phyloP scores from a whole-genome alignment of 495 filamentous ascomycete species.

The Penicillium atrosanguineum region DNA sequence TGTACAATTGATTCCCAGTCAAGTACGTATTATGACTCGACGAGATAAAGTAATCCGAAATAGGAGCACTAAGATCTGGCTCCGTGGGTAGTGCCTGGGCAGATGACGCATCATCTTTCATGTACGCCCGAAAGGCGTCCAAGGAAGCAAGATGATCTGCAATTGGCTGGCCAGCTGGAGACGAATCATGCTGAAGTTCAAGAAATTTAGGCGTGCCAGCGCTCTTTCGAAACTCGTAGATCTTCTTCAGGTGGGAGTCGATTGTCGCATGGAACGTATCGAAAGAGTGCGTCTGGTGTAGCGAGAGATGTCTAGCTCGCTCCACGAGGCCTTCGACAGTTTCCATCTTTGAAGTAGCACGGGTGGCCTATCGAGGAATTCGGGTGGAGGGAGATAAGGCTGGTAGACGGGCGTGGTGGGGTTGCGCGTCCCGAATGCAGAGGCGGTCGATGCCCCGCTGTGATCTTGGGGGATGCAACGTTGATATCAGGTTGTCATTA shows the following conservation, averaged over 20 bases:
- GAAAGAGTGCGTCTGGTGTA: slow-evolving; percentile 12
- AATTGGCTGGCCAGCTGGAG: neutral
- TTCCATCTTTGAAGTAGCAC: slow-evolving; percentile 7
- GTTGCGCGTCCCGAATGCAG: neutral
- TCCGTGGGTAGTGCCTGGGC: slow-evolving; percentile 33
- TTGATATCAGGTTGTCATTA: neutral
- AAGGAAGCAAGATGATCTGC: slow-evolving; percentile 35
- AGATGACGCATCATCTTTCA: slow-evolving; percentile 54
- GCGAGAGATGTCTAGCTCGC: slow-evolving; percentile 16
- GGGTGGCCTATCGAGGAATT: neutral
- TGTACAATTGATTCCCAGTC: slow-evolving; percentile 87
- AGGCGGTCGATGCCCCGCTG: neutral
- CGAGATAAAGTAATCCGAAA: slow-evolving; percentile 87
- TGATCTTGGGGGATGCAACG: neutral
- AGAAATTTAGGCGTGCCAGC: slow-evolving; percentile 19
- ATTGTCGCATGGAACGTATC: slow-evolving; percentile 30
- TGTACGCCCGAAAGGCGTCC: slow-evolving; percentile 55
- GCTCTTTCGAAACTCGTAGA: slow-evolving; percentile 27
- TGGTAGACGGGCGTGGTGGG: neutral
- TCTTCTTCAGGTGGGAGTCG: slow-evolving; percentile 29
- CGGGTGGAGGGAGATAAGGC: neutral
- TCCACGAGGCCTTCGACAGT: slow-evolving; percentile 21
- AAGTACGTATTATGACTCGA: slow-evolving; percentile 96
- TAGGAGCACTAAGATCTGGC: slow-evolving; percentile 59
- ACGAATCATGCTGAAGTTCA: slow-evolving; percentile 23